Evolutionary conservation across 2,329 filamentous ascomycete genomes (phyloP), one percentile per base, ranked within the genome.

Genomic region (Bipolaris gigantea): DNA sequence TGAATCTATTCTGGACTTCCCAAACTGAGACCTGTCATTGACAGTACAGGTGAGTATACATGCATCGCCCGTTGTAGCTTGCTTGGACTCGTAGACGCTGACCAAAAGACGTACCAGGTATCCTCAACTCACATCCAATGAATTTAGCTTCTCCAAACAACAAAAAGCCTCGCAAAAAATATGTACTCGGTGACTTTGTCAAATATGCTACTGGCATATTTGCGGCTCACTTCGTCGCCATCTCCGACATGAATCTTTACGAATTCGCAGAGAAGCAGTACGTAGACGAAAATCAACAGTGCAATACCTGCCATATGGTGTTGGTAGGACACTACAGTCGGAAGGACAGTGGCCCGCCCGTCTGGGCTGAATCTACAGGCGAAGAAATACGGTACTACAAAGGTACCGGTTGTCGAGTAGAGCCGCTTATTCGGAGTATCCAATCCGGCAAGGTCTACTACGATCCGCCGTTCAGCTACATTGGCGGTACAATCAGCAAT

Each of bases 281-380:
- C 5, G 21, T 43, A 2, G 9, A 21, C 30, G n/a, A 36, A n/a
- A 21, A 34, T 6, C 15, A 11, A 33, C 32, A 23, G n/a, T 11
- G 3, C 7, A 4, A 33, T 2, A 13, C 18, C 4, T 23, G 38
- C 15, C 8, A 41, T 5, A 32, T 25, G 43, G 13, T 39, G 7
- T 4, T 34, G 0, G 43, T 61, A 4, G 58, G 53, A 9, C 47
- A 52, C 11, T 59, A 52, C 10, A 35, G 16, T 11, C 30, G 19
- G 0, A 46, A 47, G 21, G 15, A 18, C 3, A 34, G 33, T 10
- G 48, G 52, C 1, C 50, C 48, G 2, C 13, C 45, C 9, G 53
- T 56, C 13, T 57, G 56, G 56, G 56, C 42, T 10, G 32, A 45
- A 5, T 39, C 48, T 1, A 50, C 43, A 4, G 35, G 15, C 0